Conservation (phyloP, 495 filamentous ascomycete genomes). For the Hyaloscypha hepaticicola region DNA sequence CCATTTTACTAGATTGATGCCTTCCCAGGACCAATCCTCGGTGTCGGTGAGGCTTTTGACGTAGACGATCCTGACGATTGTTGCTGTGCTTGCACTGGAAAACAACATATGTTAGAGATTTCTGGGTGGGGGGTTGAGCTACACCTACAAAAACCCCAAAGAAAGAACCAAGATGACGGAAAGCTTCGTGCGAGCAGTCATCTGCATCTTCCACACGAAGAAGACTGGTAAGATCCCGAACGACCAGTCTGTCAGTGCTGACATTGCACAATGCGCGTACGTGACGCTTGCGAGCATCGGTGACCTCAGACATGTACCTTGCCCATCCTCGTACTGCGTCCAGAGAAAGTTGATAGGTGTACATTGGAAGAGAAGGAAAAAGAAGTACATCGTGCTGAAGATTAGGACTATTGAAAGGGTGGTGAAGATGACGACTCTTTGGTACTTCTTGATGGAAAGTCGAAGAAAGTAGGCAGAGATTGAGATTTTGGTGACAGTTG, state of each 20-base stretch:
- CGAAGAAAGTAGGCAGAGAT: conserved; percentile 46
- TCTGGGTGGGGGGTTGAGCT: not conserved
- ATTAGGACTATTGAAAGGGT: conserved; percentile 33
- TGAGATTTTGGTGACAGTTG: conserved; percentile 40
- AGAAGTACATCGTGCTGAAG: conserved; percentile 39
- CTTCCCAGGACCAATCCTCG: conserved; percentile 30
- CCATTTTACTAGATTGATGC: conserved; percentile 36
- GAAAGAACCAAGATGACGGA: conserved; percentile 37
- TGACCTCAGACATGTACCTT: conserved; percentile 28
- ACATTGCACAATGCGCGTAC: conserved; percentile 34
- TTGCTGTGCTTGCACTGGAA: conserved; percentile 31
- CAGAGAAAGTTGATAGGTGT: conserved; percentile 39
- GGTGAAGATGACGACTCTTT: conserved; percentile 38
- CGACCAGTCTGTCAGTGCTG: conserved; percentile 37
- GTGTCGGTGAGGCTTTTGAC: conserved; percentile 30
- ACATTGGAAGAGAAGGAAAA: conserved; percentile 47
- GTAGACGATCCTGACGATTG: conserved; percentile 42
- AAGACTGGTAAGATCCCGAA: conserved; percentile 45
- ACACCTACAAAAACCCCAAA: conserved; percentile 36
- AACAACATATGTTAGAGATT: conserved; percentile 14
- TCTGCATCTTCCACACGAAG: conserved; percentile 44
- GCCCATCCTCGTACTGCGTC: conserved; percentile 27
- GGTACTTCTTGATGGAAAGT: conserved; percentile 36
- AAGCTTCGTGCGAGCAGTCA: conserved; percentile 38
- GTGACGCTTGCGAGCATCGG: conserved; percentile 29